Percentiles rank a stretch among this genome's conserved stretches.
Evolutionary conservation across 1,284 basidiomycete species (phyloP).

Genomic region (Rhizoctonia solani): DNA sequence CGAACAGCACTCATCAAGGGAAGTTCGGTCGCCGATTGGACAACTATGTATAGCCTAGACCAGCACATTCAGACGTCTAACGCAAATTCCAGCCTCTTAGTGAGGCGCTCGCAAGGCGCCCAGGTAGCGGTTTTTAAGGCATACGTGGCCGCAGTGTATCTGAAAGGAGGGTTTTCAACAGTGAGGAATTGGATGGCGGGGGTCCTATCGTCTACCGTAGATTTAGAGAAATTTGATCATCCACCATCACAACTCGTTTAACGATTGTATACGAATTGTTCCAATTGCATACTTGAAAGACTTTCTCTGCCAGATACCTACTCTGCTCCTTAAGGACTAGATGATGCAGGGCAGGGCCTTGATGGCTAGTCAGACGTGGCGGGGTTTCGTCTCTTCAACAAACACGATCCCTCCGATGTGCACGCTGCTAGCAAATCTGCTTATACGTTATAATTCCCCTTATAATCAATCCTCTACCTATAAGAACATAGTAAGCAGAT

Average conservation of each 20-base stretch:
- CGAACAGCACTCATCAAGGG: constrained; percentile 29
- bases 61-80: constrained; percentile 5
- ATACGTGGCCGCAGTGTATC: constrained; percentile 32
- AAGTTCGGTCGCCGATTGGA: constrained; percentile 31
- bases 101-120: constrained; percentile 29
- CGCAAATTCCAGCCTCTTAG: constrained; percentile 9
- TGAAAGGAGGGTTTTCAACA: constrained; percentile 8
- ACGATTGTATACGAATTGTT: not conserved
- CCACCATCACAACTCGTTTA: constrained; percentile 12
- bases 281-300: not conserved
- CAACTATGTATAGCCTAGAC: constrained; percentile 29
- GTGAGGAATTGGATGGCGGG: constrained; percentile 19
- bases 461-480: too few species aligned
- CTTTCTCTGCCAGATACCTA: not conserved
- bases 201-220: constrained; percentile 14
- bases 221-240: constrained; percentile 24
- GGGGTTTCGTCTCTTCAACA: too few species aligned
- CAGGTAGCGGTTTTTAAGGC: constrained; percentile 33
- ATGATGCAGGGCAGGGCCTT: too few species aligned
- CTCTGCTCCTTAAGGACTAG: not conserved
- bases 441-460: too few species aligned
- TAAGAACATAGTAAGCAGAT: too few species aligned
- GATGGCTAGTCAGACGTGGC: too few species aligned
- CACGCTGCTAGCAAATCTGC: too few species aligned
- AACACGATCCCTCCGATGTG: too few species aligned